A percentile compares a stretch with the other conserved stretches of the same genome.
phyloP scores from a whole-genome alignment of 441 rosid genomes.

The Arabidopsis hybrid region DNA sequence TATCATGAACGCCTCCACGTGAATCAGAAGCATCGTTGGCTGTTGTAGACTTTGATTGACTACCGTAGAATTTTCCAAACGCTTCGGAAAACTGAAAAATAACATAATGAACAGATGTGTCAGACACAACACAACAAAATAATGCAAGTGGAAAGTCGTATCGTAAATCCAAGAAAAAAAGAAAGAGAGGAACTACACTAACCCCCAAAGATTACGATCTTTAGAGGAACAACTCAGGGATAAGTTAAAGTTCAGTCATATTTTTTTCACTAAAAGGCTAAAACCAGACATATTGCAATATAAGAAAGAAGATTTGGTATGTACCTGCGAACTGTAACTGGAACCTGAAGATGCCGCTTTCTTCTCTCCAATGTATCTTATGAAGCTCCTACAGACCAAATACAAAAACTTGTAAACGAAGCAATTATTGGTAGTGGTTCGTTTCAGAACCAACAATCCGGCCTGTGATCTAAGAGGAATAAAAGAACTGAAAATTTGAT shows the following conservation, averaged over 20 bases:
- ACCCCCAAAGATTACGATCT: not conserved
- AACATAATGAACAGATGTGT: slow-evolving; percentile 6
- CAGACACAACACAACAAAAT: not conserved
- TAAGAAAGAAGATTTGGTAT: not conserved
- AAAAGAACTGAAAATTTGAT: not conserved
- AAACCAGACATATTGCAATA: slow-evolving; percentile 10
- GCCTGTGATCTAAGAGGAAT: too few relatives aligned
- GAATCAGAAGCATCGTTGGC: slow-evolving; percentile 65
- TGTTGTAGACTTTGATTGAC: slow-evolving; percentile 72
- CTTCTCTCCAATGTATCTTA: slow-evolving; percentile 85
- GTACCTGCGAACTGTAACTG: slow-evolving; percentile 90
- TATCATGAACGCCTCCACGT: slow-evolving; percentile 78
- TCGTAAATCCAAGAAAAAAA: not conserved
- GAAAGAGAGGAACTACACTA: not conserved
- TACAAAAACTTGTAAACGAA: slow-evolving; percentile 28
- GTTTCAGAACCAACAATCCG: too few relatives aligned
- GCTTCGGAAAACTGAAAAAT: slow-evolving; percentile 86
- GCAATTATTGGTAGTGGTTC: too few relatives aligned
- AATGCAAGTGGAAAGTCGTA: slow-evolving; percentile 1
- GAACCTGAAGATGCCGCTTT: slow-evolving; percentile 69
- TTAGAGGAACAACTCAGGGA: not conserved
- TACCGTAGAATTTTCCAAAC: slow-evolving; percentile 86
- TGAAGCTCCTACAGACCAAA: slow-evolving; percentile 70
- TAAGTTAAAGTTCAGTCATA: slow-evolving; percentile 19
- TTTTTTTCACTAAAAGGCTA: not conserved